Evolutionary conservation across 2,329 filamentous ascomycete species (phyloP), one percentile per base, ranked within the genome.

Genomic region (Raffaelea arxii): DNA sequence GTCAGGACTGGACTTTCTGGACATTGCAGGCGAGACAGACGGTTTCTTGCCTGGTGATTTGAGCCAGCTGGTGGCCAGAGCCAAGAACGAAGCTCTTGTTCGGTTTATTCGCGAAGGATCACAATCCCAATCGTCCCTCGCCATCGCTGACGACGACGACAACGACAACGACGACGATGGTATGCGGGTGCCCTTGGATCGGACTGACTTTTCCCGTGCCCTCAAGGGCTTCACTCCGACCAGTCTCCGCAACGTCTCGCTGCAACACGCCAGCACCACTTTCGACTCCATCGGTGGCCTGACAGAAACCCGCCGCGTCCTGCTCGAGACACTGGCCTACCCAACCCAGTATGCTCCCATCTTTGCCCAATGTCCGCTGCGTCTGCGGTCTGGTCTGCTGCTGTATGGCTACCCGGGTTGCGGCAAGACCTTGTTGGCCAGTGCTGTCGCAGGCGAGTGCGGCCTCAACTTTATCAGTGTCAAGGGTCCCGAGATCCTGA

Each of bases 41-140:
- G 92, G 92, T 1, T 98, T 97, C 61, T 96, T 97, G 90, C 91
- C 92, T 1, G 92, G 90, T 4, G 92, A 98, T 62, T 72, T 98
- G 32, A 81, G 84, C 16, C 74, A 96, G 2, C 77, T 98, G 11
- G 85, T 94, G 18, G 83, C 87, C 11, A 78, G 92, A 49, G 91
- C 92, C 32, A 80, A 90, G 46, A 95, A 91, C 56, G 92, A 97
- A 65, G 87, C 91, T 23, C 76, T 98, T 16, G 94, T 97, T 55
- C 84, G 91, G 10, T 83, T 84, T 7, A 82, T 97, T 24, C 68
- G 69, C 39, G 73, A 75, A 51, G 64, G 66, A 0, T n/a, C n/a
- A n/a, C n/a, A n/a, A n/a, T n/a, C n/a, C n/a, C n/a, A n/a, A n/a
- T 58, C 69, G 0, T 64, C 63, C 7, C 4, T 14, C 22, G 36